Conservation (phyloP, 169 alveolate species). For the Neospora caninum region DNA sequence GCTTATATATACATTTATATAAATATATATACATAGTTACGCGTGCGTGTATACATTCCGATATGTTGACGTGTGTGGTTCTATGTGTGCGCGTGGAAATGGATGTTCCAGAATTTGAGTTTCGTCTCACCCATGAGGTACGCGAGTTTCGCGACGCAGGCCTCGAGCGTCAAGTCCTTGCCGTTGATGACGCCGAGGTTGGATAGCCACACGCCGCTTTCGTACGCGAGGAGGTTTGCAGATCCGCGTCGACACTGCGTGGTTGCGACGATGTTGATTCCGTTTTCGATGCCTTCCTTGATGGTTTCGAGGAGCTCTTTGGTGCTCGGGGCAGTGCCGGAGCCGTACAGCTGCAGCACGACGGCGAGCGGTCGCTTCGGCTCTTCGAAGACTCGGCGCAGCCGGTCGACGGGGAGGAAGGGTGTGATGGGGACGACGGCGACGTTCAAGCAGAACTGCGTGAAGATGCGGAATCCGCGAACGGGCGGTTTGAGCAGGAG, state of each 20-base stretch:
- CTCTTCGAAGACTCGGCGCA: neutral
- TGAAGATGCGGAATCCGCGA: conserved; percentile 14
- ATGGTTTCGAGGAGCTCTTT: conserved; percentile 72
- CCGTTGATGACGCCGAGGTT: conserved; percentile 83
- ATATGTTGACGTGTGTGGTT: too few relatives aligned
- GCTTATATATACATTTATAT: too few relatives aligned
- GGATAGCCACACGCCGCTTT: conserved; percentile 78
- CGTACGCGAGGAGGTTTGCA: conserved; percentile 79
- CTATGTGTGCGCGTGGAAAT: too few relatives aligned
- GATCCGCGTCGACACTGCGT: conserved; percentile 87
- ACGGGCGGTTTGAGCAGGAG: conserved; percentile 55
- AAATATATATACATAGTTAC: neutral
- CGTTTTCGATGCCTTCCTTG: conserved; percentile 77
- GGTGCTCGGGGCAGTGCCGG: conserved; percentile 86
- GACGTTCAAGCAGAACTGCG: neutral
- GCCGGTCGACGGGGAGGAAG: conserved; percentile 7
- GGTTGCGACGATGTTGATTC: conserved; percentile 81
- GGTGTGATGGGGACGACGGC: conserved; percentile 33
- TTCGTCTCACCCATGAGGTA: conserved; percentile 75
- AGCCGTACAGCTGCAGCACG: conserved; percentile 78
- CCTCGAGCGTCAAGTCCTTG: conserved; percentile 84
- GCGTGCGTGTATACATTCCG: too few relatives aligned
- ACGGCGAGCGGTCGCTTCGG: conserved; percentile 55
- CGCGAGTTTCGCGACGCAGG: conserved; percentile 80
- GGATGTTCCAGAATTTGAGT: too few relatives aligned